Base-by-base conservation (phyloP, 2,329 filamentous ascomycete genomes). In the Mariannaea sp. region DNA sequence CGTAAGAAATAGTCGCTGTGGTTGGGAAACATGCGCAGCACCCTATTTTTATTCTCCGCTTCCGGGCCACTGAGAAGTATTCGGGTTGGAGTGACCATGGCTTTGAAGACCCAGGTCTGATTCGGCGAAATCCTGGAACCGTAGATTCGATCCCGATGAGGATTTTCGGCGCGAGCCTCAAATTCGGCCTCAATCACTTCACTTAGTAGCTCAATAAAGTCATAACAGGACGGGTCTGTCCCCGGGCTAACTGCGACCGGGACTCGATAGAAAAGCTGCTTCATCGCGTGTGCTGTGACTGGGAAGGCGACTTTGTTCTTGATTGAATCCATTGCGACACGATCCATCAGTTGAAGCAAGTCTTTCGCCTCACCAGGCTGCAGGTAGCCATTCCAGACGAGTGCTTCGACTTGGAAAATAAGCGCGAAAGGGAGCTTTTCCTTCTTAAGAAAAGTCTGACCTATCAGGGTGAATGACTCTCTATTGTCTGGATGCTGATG, bases 41-140 rank as follows among this genome's bases (percentile, higher is more conserved):
- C 82, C 4, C 87, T 78, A 64, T 92, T 92, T 53, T 83, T 86
- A 6, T 81, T 81, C 65, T 90, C 88, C 1, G 81, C 73, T 43
- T 87, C 84, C 0, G 86, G 86, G 0, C 86, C 86, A 7, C 77
- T 73, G 0, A 88, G 73, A 16, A 75, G 76, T 16, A 83, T 74
- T 1, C 82, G 76, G 0, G 82, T 79, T 0, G 86, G 86, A 0
- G 85, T 88, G 8, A 89, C 78, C 29, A 74, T 71, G 9, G 77
- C 80, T 32, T 80, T 80, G 64, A 84, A 78, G 5, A 87, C 73
- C 64, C 74, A 74, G 0, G 77, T 76, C 26, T 82, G 73, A 36
- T 80, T 77, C 12, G 66, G 59, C 0, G 70, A 58, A 3, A 72
- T 30, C 3, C 40, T 54, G 4, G 51, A 24, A 5, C 70, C 70